Evolutionary conservation across 768 basidiomycete genomes (phyloP), one percentile per base, ranked within the genome.

Genomic region (Pholiota microspora): DNA sequence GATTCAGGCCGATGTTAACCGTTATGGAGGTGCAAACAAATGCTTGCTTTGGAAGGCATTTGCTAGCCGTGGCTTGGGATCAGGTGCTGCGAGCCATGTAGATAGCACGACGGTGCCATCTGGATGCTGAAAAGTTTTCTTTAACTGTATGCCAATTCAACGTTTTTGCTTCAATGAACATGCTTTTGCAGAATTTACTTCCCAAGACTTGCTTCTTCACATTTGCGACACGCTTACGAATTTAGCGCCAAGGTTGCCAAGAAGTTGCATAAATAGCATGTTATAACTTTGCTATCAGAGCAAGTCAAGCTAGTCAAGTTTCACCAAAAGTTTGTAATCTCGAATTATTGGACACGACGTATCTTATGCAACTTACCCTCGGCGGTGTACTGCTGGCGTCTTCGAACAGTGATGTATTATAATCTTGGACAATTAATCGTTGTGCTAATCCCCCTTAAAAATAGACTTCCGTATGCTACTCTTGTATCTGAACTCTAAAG

Each of bases 1-100:
- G 77, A 71, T 80, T 34, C 78, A 79, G 62, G 78, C 80, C 7
- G 80, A 81, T 59, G 67, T 59, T 23, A 79, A 67, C 55, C 45
- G 68, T 45, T 69, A 64, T 42, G 56, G 51, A 7, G 66, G 66
- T 27, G 58, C 59, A 2, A 63, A 69, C 56, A 61, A 56, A 53
- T 69, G 66, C 42, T 42, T 67, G 29, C 55, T 69, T 3, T 69
- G 66, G 65, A 61, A 56, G 18, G 67, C 56, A 1, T 68, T 69
- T 44, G 68, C 68, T 3, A 66, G 64, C 60, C 58, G 64, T 23
- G 68, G 67, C 15, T 45, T 69, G 31, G 68, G 68, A 24, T 45
- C 51, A 45, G 59, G 49, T 18, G 63, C 64, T 27, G 57, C 49
- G 5, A 59, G 55, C 57, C 60, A 59, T 24, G 48, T 51, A 25